A percentile compares a stretch with the other conserved stretches of the same genome.
phyloP scores from a whole-genome alignment of 1,284 basidiomycete species.

The Sutorius eximius region DNA sequence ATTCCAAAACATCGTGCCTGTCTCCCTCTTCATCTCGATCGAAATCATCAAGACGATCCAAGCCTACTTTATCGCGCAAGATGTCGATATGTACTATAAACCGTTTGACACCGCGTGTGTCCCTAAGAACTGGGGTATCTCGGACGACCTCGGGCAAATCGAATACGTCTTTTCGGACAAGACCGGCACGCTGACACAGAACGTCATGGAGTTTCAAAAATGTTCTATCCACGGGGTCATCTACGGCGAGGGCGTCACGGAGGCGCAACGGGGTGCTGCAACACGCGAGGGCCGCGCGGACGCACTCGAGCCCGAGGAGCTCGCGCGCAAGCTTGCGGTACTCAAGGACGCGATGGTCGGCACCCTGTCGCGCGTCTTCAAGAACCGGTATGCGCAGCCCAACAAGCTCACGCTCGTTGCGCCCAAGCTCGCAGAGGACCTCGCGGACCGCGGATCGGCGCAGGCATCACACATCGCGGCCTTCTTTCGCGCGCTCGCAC shows the following conservation, averaged over 20 bases:
- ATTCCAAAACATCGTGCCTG: conserved; percentile 97
- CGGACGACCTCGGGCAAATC: conserved; percentile 96
- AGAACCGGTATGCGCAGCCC: conserved; percentile 84
- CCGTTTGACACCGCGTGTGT: conserved; percentile 87
- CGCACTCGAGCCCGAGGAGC: conserved; percentile 66
- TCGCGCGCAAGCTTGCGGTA: conserved; percentile 60
- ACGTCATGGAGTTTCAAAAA: conserved; percentile 98
- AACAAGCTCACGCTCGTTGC: conserved; percentile 89
- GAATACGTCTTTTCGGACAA: conserved; percentile 99
- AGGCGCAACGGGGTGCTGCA: conserved; percentile 91
- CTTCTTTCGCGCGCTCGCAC: conserved; percentile 89
- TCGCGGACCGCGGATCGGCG: conserved; percentile 59
- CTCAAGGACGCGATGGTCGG: conserved; percentile 81
- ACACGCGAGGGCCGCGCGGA: conserved; percentile 76
- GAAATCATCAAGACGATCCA: conserved; percentile 98
- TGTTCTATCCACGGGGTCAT: conserved; percentile 84
- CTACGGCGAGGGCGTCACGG: conserved; percentile 93
- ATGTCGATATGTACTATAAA: conserved; percentile 95
- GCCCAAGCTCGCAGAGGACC: conserved; percentile 77
- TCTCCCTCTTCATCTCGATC: conserved; percentile 96
- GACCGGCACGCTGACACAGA: conserved; percentile 94
- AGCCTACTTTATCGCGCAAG: conserved; percentile 96
- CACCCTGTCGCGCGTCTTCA: conserved; percentile 75
- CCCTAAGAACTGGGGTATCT: conserved; percentile 98
- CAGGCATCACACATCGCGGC: conserved; percentile 73